Percentiles rank a stretch among this genome's conserved stretches.
These are phyloP conservation scores for Hanseniaspora hatyaiensis DNA, from an alignment of 805 yeast genomes.

Conservation along the genomic window DNA sequence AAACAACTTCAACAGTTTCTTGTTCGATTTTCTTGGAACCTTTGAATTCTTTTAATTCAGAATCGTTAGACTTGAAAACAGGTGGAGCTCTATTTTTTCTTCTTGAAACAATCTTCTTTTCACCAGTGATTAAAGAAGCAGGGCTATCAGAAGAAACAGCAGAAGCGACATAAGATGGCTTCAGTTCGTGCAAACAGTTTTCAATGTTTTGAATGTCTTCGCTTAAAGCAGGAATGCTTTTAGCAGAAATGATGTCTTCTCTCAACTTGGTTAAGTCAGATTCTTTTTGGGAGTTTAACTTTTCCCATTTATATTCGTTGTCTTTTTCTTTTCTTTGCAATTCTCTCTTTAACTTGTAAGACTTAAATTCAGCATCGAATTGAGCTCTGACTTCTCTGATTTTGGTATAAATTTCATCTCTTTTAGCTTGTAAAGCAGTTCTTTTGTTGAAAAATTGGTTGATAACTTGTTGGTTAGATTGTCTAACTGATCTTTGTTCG, in stretches of 20 bases:
- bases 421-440: conserved; percentile 51
- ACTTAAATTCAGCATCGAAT: conserved; percentile 62
- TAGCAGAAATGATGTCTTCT: conserved; percentile 56
- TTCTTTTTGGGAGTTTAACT: conserved; percentile 39
- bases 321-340: conserved; percentile 63
- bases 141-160: conserved; percentile 15
- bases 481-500: conserved; percentile 47
- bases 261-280: conserved; percentile 52
- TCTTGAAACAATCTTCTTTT: conserved; percentile 20
- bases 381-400: conserved; percentile 61
- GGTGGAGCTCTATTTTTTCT: conserved; percentile 45
- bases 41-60: conserved; percentile 36
- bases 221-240: conserved; percentile 69
- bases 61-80: conserved; percentile 36
- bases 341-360: conserved; percentile 55
- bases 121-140: conserved; percentile 26
- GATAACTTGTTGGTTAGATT: conserved; percentile 55
- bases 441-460: conserved; percentile 53
- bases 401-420: conserved; percentile 54
- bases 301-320: conserved; percentile 40
- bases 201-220: conserved; percentile 68
- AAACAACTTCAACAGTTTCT: conserved; percentile 18
- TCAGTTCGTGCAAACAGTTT: conserved; percentile 58
- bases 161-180: conserved; percentile 43
- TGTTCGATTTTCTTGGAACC: conserved; percentile 39